Percentiles rank a stretch among this genome's conserved stretches.
phyloP scores from a whole-genome alignment of 352 stramenopile species.

The Globisporangium mamillatum region DNA sequence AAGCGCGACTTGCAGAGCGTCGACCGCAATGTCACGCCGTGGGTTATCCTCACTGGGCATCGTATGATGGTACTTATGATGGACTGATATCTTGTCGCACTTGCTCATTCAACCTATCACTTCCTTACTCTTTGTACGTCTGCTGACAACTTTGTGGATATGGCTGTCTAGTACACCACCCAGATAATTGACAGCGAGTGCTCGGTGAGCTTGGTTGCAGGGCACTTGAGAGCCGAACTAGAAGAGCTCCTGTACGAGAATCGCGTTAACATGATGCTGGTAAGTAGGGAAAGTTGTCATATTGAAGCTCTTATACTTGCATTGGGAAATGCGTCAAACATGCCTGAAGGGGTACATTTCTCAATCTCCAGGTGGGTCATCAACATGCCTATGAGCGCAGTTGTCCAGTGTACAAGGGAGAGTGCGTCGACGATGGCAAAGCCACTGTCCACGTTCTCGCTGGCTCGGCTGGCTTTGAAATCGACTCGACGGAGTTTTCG shows the following conservation, averaged over 20 bases:
- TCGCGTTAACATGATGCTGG: constrained; percentile 88
- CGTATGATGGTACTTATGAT: constrained; percentile 69
- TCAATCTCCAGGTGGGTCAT: constrained; percentile 60
- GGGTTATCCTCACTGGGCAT: constrained; percentile 90
- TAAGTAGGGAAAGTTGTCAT: constrained; percentile 14
- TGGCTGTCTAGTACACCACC: constrained; percentile 1
- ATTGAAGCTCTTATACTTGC: background rate
- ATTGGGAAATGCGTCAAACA: background rate
- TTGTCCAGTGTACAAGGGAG: constrained; percentile 69
- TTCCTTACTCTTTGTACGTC: background rate
- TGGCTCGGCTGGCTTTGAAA: constrained; percentile 68
- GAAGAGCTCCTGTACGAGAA: constrained; percentile 85
- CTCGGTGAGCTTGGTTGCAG: constrained; percentile 51
- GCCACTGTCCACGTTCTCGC: constrained; percentile 75
- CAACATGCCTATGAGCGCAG: constrained; percentile 89
- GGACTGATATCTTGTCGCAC: background rate
- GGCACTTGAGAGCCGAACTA: constrained; percentile 83
- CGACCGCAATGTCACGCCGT: constrained; percentile 82
- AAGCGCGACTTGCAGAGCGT: constrained; percentile 70
- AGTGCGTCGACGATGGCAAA: constrained; percentile 52
- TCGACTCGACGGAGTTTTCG: constrained; percentile 52
- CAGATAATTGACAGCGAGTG: constrained; percentile 6
- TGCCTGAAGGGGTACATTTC: background rate
- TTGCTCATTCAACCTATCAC: background rate
- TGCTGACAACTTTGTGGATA: background rate